Evolutionary conservation across 2,329 filamentous ascomycete species (phyloP), one percentile per base, ranked within the genome.

Genomic region (Colletotrichum filicis): DNA sequence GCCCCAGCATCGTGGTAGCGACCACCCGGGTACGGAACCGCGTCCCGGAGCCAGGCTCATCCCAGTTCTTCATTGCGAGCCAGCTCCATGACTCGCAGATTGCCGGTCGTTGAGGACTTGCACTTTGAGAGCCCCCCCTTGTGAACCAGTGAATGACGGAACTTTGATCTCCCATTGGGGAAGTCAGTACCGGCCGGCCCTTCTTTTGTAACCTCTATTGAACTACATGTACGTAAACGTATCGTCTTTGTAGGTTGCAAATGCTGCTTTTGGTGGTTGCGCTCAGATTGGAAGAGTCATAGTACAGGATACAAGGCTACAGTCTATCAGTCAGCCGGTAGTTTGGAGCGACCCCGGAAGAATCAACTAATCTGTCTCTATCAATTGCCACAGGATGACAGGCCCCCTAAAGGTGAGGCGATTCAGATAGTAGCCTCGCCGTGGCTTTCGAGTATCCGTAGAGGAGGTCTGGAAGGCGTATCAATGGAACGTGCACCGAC

Each of bases 1-100:
- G 71, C 71, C 62, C 71, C 67, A 66, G 71, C 46, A 68, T 71
- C 49, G 37, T 71, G 71, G 71, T 74, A 74, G 60, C 70, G 66
- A 60, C 70, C 66, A 70, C 32, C 67, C 68, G 61, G 58, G 30
- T 52, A 37, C 71, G 71, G 71, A 71, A 62, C 62, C 52, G 67
- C 53, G 56, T 37, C 28, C 71, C 71, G 71, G 66, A 22, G 37
- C 71, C 61, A 71, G 66, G 67, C 57, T 14, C 14, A 66, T 30
- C 71, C 67, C 68, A 26, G 71, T 26, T 12, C 11, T 19, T 19
- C 11, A 26, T 55, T 24, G 22, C 30, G 49, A 28, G 26, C 32
- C 65, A 46, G 32, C n/a, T 11, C 46, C 70, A 69, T 73, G 70
- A 73, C 70, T 73, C 70, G 70, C 66, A 61, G 53, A 22, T 22